phyloP scores from a whole-genome alignment of 352 stramenopile species.

The Globisporangium recalcitrans region DNA sequence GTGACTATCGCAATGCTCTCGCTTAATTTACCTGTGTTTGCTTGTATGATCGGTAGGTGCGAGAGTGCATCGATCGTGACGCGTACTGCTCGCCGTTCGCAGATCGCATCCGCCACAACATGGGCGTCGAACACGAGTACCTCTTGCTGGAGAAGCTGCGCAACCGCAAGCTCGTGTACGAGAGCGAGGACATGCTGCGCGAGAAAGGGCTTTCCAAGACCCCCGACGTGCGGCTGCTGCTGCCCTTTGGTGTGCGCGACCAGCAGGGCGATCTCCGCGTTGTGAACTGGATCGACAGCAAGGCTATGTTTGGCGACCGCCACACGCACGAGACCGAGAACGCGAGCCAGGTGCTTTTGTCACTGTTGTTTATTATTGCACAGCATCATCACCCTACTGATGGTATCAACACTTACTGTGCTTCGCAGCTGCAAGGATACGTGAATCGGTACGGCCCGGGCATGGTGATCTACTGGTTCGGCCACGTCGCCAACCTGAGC shows the following conservation, averaged over 20 bases:
- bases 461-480: slow-evolving; percentile 77
- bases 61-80: neutral
- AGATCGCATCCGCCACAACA: neutral
- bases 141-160: neutral
- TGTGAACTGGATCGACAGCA: neutral
- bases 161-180: neutral
- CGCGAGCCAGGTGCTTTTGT: neutral
- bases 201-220: neutral
- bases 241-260: neutral
- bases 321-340: neutral
- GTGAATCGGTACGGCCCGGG: neutral
- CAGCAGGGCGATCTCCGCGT: neutral
- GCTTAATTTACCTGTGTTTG: neutral
- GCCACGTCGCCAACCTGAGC: slow-evolving; percentile 53
- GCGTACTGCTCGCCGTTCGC: neutral
- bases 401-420: neutral
- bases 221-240: neutral
- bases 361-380: too few relatives aligned
- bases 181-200: neutral
- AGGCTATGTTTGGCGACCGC: neutral
- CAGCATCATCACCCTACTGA: neutral
- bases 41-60: neutral
- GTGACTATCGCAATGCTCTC: too few relatives aligned
- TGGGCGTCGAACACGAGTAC: neutral
- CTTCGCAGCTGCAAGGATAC: neutral